These are phyloP conservation scores for Spatholobus suberectus DNA, from an alignment of 306 rosid genomes.

Conservation along the genomic window DNA sequence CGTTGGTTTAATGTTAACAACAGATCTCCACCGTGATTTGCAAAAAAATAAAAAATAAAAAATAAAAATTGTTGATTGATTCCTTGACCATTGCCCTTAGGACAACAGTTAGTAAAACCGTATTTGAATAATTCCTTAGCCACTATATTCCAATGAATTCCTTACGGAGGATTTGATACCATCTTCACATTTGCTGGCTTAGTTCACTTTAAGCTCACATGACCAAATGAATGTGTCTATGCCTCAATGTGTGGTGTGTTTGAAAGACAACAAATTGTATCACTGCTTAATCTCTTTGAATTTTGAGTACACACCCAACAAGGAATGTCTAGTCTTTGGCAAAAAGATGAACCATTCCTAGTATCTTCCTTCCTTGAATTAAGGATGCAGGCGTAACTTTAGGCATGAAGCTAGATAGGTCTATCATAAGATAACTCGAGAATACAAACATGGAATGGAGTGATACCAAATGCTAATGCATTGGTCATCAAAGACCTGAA, in stretches of 20 bases:
- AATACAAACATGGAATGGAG: background rate
- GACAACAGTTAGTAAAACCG: background rate
- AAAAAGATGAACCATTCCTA: slow-evolving; percentile 1
- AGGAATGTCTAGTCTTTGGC: slow-evolving; percentile 4
- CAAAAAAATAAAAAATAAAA: no score
- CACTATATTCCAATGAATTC: background rate
- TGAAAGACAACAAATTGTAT: slow-evolving; percentile 1
- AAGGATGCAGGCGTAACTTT: background rate
- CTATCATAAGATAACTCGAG: background rate
- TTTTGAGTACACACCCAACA: background rate
- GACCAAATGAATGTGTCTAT: slow-evolving; percentile 9
- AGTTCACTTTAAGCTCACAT: slow-evolving; percentile 23
- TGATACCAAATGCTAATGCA: slow-evolving; percentile 15
- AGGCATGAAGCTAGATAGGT: slow-evolving; percentile 29
- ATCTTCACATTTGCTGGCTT: slow-evolving; percentile 15
- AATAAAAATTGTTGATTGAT: background rate
- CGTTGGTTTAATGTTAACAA: background rate
- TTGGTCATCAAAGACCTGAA: slow-evolving; percentile 13
- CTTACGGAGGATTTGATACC: background rate
- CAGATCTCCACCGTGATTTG: background rate
- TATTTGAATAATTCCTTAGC: background rate
- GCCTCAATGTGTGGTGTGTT: slow-evolving; percentile 9
- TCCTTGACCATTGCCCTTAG: background rate
- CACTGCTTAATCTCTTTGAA: background rate
- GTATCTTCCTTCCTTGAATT: background rate